These are phyloP conservation scores for Globisporangium acanthophoron DNA, from an alignment of 352 stramenopile species.

Conservation along the genomic window DNA sequence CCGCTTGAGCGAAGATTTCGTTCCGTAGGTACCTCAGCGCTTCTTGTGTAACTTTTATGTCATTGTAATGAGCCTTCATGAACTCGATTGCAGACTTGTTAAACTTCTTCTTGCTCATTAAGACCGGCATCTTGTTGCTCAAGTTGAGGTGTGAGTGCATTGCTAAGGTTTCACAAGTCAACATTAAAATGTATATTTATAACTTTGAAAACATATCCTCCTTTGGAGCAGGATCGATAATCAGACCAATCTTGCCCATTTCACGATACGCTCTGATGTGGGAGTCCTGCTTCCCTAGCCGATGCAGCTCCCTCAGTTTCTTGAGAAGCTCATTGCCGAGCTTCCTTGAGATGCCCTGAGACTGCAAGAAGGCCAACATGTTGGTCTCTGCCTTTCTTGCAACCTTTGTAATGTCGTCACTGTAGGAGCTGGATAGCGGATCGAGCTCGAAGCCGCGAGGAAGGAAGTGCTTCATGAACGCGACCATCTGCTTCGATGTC, in stretches of 20 bases:
- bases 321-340: constrained; percentile 5
- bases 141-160: not conserved
- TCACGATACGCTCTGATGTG: not conserved
- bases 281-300: not conserved
- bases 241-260: not conserved
- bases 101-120: not conserved
- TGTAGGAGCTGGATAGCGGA: not conserved
- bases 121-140: not conserved
- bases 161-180: not conserved
- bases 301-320: constrained; percentile 1
- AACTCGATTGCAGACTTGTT: not conserved
- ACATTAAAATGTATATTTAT: not conserved
- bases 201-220: not conserved
- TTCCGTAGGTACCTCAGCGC: not conserved
- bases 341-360: constrained; percentile 1
- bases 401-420: not conserved
- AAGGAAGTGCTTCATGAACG: constrained; percentile 26
- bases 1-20: not conserved
- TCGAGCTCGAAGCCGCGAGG: constrained; percentile 10
- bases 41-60: not conserved
- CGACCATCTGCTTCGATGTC: constrained; percentile 17
- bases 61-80: not conserved
- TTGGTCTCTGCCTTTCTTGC: not conserved
- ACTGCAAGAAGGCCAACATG: not conserved
- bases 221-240: not conserved